A percentile compares a stretch with the other conserved stretches of the same genome.
phyloP scores from a whole-genome alignment of 768 basidiomycete genomes.

The Trametes cubensis region DNA sequence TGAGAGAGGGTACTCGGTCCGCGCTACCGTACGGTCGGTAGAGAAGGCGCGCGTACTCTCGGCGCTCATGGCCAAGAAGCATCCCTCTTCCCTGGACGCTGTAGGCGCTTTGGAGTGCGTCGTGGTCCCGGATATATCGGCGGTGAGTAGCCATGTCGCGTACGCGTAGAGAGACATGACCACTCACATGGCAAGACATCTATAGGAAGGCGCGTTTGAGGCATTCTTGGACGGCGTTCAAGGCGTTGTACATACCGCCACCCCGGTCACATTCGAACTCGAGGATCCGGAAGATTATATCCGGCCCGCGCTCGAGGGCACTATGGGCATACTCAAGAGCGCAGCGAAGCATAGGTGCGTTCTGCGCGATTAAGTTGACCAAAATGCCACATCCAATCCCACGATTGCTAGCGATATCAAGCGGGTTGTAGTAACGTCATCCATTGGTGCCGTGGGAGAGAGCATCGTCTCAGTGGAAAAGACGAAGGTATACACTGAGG shows the following conservation, averaged over 20 bases:
- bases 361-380: not conserved
- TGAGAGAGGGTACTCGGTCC: constrained; percentile 58
- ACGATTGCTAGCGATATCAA: not conserved
- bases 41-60: constrained; percentile 59
- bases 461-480: not conserved
- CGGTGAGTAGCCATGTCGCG: not conserved
- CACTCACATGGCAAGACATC: not conserved
- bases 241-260: constrained; percentile 68
- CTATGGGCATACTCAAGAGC: constrained; percentile 60
- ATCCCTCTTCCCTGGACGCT: not conserved
- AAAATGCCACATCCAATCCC: not conserved
- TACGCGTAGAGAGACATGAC: not conserved
- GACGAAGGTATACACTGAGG: not conserved
- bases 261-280: constrained; percentile 54
- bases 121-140: not conserved
- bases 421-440: not conserved
- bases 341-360: constrained; percentile 30
- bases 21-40: constrained; percentile 61
- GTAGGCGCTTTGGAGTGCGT: not conserved
- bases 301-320: constrained; percentile 74
- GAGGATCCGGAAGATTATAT: constrained; percentile 57
- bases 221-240: constrained; percentile 74
- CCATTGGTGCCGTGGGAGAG: not conserved
- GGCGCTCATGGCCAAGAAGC: constrained; percentile 42
- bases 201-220: constrained; percentile 68